These are phyloP conservation scores for Hypholoma fasciculare DNA, from an alignment of 768 basidiomycete genomes.

Conservation along the genomic window DNA sequence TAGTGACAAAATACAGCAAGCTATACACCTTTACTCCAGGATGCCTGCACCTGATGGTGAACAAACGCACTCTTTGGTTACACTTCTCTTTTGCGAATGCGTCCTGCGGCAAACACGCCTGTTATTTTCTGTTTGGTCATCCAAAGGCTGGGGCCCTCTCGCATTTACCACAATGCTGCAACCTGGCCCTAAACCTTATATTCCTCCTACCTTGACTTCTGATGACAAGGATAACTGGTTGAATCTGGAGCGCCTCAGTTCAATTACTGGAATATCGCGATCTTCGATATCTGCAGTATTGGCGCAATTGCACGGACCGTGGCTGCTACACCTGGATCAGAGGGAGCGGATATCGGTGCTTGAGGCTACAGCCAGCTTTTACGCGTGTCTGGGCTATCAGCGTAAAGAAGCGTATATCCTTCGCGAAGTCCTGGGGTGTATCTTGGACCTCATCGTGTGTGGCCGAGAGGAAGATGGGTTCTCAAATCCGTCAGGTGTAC, in stretches of 20 bases:
- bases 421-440: constrained; percentile 81
- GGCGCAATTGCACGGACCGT: constrained; percentile 83
- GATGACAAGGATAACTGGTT: constrained; percentile 45
- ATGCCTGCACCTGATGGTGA: constrained; percentile 54
- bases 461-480: constrained; percentile 73
- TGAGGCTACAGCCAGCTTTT: constrained; percentile 72
- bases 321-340: constrained; percentile 78
- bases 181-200: constrained; percentile 55
- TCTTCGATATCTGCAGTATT: constrained; percentile 63
- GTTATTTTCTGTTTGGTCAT: constrained; percentile 77
- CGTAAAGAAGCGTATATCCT: constrained; percentile 88
- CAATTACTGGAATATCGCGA: constrained; percentile 69
- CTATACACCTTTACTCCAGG: constrained; percentile 60
- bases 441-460: constrained; percentile 85
- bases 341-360: constrained; percentile 74
- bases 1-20: constrained; percentile 73
- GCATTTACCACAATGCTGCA: constrained; percentile 77
- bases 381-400: constrained; percentile 77
- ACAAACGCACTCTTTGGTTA: constrained; percentile 58
- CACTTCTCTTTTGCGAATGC: constrained; percentile 66
- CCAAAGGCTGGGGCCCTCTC: constrained; percentile 85
- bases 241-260: constrained; percentile 64
- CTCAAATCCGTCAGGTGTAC: constrained; percentile 39
- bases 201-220: constrained; percentile 58
- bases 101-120: constrained; percentile 75